phyloP scores from a whole-genome alignment of 345 rosid species.

The Hibiscus syriacus region DNA sequence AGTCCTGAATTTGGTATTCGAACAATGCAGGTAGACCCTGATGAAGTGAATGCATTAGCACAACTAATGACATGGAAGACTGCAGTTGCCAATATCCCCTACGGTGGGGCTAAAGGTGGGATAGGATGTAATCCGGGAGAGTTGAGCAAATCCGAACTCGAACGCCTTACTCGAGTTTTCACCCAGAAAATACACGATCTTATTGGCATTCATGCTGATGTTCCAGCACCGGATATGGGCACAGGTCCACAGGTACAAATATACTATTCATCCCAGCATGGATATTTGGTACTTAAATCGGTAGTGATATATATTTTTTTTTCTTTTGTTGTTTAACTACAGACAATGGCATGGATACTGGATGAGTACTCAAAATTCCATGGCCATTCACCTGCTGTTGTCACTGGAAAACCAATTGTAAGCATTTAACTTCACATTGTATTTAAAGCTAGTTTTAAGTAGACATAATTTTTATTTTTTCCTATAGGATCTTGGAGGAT shows the following conservation, averaged over 20 bases:
- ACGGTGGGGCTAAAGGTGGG: slow-evolving; percentile 98
- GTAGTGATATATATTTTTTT: no score
- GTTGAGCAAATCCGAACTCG: slow-evolving; percentile 65
- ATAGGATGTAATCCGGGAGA: slow-evolving; percentile 80
- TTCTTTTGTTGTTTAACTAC: slow-evolving; percentile 13
- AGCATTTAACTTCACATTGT: no score
- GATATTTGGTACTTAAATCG: no score
- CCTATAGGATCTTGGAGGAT: slow-evolving; percentile 88
- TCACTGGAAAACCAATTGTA: slow-evolving; percentile 89
- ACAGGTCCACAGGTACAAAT: slow-evolving; percentile 62
- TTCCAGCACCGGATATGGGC: slow-evolving; percentile 99
- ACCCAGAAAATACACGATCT: slow-evolving; percentile 93
- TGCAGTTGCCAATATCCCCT: slow-evolving; percentile 92
- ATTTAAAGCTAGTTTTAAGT: no score
- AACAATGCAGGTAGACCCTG: slow-evolving; percentile 64
- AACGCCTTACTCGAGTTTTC: slow-evolving; percentile 88
- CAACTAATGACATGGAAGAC: slow-evolving; percentile 99
- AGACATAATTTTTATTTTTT: no score
- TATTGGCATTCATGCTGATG: slow-evolving; percentile 83
- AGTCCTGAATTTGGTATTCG: neutral
- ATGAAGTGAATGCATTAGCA: no score
- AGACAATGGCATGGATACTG: slow-evolving; percentile 99
- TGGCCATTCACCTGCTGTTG: slow-evolving; percentile 88
- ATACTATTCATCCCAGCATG: no score
- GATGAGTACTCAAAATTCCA: slow-evolving; percentile 96